Percentiles rank a stretch among this genome's conserved stretches.
Conservation (phyloP, 1,284 basidiomycete species). For the Vanrija pseudolonga region DNA sequence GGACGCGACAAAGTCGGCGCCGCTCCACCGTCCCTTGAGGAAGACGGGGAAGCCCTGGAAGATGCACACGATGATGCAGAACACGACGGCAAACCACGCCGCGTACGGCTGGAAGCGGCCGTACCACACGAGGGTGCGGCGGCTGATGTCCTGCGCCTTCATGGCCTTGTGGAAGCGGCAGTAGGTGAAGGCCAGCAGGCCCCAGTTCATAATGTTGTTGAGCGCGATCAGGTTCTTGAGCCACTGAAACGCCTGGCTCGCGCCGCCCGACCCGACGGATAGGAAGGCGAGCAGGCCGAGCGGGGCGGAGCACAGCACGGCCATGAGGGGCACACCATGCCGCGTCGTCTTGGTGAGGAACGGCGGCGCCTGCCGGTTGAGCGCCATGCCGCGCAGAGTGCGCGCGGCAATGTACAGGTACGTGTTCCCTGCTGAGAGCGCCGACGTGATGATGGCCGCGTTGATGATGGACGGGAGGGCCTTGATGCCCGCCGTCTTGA, state of each 20-base stretch:
- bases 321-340: slow-evolving; percentile 68
- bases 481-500: slow-evolving; percentile 65
- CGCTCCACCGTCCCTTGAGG: slow-evolving; percentile 19
- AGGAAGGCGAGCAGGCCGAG: slow-evolving; percentile 63
- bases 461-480: slow-evolving; percentile 62
- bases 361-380: slow-evolving; percentile 63
- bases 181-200: slow-evolving; percentile 17
- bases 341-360: slow-evolving; percentile 63
- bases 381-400: slow-evolving; percentile 58
- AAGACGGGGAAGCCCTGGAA: slow-evolving; percentile 28
- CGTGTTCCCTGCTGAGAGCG: slow-evolving; percentile 56
- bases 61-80: slow-evolving; percentile 20
- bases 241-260: slow-evolving; percentile 70
- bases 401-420: slow-evolving; percentile 57
- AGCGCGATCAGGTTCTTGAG: slow-evolving; percentile 61
- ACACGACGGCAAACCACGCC: slow-evolving; percentile 23
- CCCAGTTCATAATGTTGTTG: slow-evolving; percentile 63
- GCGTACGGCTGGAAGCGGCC: slow-evolving; percentile 26
- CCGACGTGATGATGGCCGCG: slow-evolving; percentile 58
- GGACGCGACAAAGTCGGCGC: slow-evolving; percentile 16
- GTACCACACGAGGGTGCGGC: slow-evolving; percentile 17
- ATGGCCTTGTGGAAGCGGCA: slow-evolving; percentile 30
- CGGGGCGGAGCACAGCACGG: slow-evolving; percentile 61
- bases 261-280: slow-evolving; percentile 54
- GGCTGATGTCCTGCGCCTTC: slow-evolving; percentile 26